phyloP scores from a whole-genome alignment of 805 yeast genomes.

The Hanseniaspora vineae region DNA sequence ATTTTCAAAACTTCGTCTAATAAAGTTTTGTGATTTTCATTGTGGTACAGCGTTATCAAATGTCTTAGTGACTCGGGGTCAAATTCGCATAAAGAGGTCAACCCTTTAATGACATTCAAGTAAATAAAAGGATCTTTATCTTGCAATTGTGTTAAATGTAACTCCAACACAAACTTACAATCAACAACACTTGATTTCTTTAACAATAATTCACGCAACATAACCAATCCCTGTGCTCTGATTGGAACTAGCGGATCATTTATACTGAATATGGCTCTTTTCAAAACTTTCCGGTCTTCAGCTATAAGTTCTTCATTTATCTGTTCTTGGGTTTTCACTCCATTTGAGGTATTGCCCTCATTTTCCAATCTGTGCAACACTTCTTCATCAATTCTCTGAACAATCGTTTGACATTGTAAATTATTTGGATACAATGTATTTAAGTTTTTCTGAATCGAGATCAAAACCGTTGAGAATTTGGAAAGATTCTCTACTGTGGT shows the following conservation, averaged over 20 bases:
- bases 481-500: slow-evolving; percentile 11
- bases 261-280: slow-evolving; percentile 51
- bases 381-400: slow-evolving; percentile 1
- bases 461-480: not conserved
- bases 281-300: slow-evolving; percentile 27
- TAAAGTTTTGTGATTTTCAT: slow-evolving; percentile 17
- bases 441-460: not conserved
- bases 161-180: slow-evolving; percentile 39
- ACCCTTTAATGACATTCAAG: slow-evolving; percentile 69
- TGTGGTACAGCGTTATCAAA: slow-evolving; percentile 28
- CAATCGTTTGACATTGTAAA: not conserved
- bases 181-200: slow-evolving; percentile 38
- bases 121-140: slow-evolving; percentile 84
- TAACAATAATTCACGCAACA: slow-evolving; percentile 43
- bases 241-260: slow-evolving; percentile 75
- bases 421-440: not conserved
- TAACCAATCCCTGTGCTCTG: slow-evolving; percentile 70
- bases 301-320: not conserved
- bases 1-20: slow-evolving; percentile 62
- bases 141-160: slow-evolving; percentile 51
- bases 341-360: not conserved
- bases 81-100: slow-evolving; percentile 44
- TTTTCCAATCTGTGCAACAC: not conserved
- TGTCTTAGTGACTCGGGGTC: slow-evolving; percentile 27
- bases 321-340: no score